Base-by-base conservation (phyloP, 176 grass and related monocot species). In the Carex parvula region DNA sequence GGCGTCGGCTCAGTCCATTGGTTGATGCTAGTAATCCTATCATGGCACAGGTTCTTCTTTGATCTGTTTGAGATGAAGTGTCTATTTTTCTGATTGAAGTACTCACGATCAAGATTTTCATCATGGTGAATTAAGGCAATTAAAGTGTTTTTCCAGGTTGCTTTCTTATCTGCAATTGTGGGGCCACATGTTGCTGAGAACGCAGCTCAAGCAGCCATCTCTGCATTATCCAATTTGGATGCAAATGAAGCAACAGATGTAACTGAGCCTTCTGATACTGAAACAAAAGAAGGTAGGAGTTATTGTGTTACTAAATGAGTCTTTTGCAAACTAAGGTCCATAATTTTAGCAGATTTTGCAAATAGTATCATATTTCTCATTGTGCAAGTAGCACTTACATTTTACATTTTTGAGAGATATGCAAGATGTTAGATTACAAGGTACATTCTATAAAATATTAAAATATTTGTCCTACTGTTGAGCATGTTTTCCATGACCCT, bases 11-110 rank as follows among this genome's bases (percentile, higher is more conserved):
- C 64, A 99, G 88, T 55, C 93, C 93, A 81, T 80, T 99, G 83
- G 89, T 91, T 42, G 96, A 99, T 93, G 88, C 96, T 69, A 95
- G 91, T 76, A 99, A 99, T 84, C 96, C 96, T 32, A 93, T 99
- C 84, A 92, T 99, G 89, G 91, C 93, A 77, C 96, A 99, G 93
- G 96, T 99, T 35, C 73, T 77, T 54, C 29, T 67, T 48, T 26
- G 11, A 64, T 54, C 55, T 21, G n/a, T 83, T 83, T 83, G 42
- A 21, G 18, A 81, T 39, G 6, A 81, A 81, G 41, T 81, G 9
- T 81, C 13, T 48, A 22, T 44, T 32, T 76, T 56, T 75, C 2
- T 54, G 60, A 70, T 78, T 77, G 24, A 30, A 20, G 39, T 21
- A 35, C 35, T 71, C 46, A 3, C 22, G 35, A 20, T 55, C 50